These are phyloP conservation scores for Xylaria longipes DNA, from an alignment of 495 filamentous ascomycete genomes.

Conservation along the genomic window DNA sequence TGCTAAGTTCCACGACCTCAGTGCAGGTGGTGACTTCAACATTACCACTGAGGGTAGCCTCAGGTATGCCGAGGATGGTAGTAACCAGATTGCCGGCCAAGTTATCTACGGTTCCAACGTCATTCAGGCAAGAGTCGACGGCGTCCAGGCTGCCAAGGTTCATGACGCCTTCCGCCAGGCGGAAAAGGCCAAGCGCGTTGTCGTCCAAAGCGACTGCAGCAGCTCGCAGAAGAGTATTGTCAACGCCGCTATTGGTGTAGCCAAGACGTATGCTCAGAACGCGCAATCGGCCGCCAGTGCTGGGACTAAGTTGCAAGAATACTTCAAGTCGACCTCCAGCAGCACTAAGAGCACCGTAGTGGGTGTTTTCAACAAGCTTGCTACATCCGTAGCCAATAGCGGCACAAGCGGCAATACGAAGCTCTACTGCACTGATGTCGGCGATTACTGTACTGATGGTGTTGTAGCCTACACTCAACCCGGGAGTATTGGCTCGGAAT, in stretches of 20 bases:
- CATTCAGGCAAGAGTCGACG: slow-evolving; percentile 6
- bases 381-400: slow-evolving; percentile 2
- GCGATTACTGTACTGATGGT: neutral
- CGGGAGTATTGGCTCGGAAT: neutral
- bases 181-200: neutral
- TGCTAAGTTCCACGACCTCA: slow-evolving; percentile 5
- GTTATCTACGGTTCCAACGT: slow-evolving; percentile 10
- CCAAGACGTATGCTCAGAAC: neutral
- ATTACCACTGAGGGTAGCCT: slow-evolving; percentile 9
- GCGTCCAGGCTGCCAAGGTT: neutral
- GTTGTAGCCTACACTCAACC: slow-evolving; percentile 4
- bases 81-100: slow-evolving; percentile 14
- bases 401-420: slow-evolving; percentile 9
- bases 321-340: slow-evolving; percentile 16
- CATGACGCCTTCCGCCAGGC: slow-evolving; percentile 20
- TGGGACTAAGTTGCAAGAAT: slow-evolving; percentile 9
- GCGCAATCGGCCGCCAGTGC: neutral
- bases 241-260: neutral
- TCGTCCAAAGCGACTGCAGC: slow-evolving; percentile 11
- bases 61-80: slow-evolving; percentile 3
- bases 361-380: slow-evolving; percentile 12
- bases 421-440: slow-evolving; percentile 15
- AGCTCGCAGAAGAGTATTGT: neutral
- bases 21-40: slow-evolving; percentile 6
- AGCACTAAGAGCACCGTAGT: slow-evolving; percentile 7